These are phyloP conservation scores for Heliamphora exappendiculata DNA, from an alignment of 148 eudicot genomes.

Conservation along the genomic window DNA sequence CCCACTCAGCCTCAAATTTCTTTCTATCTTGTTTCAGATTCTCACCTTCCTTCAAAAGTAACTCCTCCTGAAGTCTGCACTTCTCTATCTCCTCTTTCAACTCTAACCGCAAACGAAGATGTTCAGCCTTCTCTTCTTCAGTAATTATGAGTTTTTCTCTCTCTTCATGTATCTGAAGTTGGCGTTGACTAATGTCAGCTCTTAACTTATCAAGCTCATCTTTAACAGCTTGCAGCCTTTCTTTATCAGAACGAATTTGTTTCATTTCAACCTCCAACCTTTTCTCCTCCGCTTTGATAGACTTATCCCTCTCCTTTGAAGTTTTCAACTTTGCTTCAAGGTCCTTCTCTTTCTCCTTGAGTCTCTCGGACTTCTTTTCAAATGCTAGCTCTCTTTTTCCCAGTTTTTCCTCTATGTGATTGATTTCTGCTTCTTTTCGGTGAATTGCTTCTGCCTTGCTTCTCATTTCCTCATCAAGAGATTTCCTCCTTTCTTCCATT, in stretches of 20 bases:
- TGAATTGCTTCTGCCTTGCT: conserved; percentile 36
- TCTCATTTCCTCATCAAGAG: conserved; percentile 50
- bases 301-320: conserved; percentile 56
- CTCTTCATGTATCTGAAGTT: conserved; percentile 53
- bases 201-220: conserved; percentile 51
- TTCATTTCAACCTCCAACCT: conserved; percentile 42
- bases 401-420: conserved; percentile 58
- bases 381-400: conserved; percentile 52
- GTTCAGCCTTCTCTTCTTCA: conserved; percentile 54
- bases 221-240: conserved; percentile 31
- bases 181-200: conserved; percentile 33
- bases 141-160: conserved; percentile 38
- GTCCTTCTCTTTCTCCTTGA: conserved; percentile 74
- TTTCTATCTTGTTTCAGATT: conserved; percentile 61
- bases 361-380: conserved; percentile 61
- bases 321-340: conserved; percentile 47
- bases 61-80: conserved; percentile 48
- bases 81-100: conserved; percentile 66
- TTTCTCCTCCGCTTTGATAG: conserved; percentile 46
- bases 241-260: conserved; percentile 42
- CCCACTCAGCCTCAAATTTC: conserved; percentile 91
- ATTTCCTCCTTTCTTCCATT: conserved; percentile 44
- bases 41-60: conserved; percentile 56
- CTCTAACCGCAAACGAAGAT: conserved; percentile 42
- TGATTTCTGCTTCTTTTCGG: conserved; percentile 46